Percentiles rank a stretch among this genome's conserved stretches.
phyloP scores from a whole-genome alignment of 352 stramenopile species.

The Phytophthora capsici region DNA sequence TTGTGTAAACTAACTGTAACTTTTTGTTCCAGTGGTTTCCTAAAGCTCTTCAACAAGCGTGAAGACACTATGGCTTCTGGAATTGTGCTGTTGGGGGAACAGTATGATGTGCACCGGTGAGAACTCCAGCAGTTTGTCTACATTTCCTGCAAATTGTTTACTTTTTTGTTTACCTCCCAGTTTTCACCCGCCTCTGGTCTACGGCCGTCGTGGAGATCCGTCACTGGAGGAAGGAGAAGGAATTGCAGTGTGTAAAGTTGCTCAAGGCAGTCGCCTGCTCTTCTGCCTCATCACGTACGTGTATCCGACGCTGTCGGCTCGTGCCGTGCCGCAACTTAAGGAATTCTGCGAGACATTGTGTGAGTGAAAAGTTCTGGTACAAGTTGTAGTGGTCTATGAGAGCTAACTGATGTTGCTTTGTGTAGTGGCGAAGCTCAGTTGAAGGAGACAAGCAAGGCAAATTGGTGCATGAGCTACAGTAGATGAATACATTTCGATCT shows the following conservation, averaged over 20 bases:
- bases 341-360: conserved; percentile 71
- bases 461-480: too few species aligned
- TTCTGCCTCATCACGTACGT: conserved; percentile 85
- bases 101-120: conserved; percentile 85
- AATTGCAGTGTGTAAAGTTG: conserved; percentile 70
- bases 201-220: conserved; percentile 73
- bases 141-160: background rate
- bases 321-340: conserved; percentile 77
- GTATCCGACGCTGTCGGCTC: conserved; percentile 80
- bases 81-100: conserved; percentile 75
- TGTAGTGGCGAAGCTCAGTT: conserved; percentile 20
- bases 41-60: conserved; percentile 82
- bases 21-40: conserved; percentile 37
- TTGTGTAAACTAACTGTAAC: conserved; percentile 2
- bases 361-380: background rate
- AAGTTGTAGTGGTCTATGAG: background rate
- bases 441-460: background rate
- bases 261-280: conserved; percentile 52
- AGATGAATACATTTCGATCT: too few species aligned
- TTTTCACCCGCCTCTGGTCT: conserved; percentile 81
- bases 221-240: conserved; percentile 71
- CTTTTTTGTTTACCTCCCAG: conserved; percentile 30
- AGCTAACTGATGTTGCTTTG: background rate
- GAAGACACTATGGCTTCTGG: conserved; percentile 77
- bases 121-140: background rate